Percentiles rank a stretch among this genome's conserved stretches.
Conservation (phyloP, 176 grass and related monocot genomes). For the barley (Hordeum vulgare) region DNA sequence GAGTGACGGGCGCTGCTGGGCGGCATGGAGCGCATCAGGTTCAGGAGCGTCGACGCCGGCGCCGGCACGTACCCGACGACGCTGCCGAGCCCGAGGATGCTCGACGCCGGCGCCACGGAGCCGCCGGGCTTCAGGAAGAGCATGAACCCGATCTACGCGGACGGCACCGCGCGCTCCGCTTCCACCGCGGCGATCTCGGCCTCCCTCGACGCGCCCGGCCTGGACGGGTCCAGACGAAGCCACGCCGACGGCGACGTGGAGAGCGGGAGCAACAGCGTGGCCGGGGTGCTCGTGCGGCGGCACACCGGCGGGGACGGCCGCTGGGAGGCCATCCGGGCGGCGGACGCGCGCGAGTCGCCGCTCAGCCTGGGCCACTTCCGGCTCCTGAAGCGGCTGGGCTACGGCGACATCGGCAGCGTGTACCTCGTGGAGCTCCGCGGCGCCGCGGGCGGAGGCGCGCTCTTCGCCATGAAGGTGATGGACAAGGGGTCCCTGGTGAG, state of each 20-base stretch:
- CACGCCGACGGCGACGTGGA: background rate
- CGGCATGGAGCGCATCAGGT: conserved; percentile 21
- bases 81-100: conserved; percentile 37
- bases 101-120: background rate
- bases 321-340: conserved; percentile 72
- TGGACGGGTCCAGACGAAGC: background rate
- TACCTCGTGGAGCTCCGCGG: conserved; percentile 85
- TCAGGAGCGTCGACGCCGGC: conserved; percentile 30
- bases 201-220: background rate
- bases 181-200: background rate
- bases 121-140: conserved; percentile 38
- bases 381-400: conserved; percentile 66
- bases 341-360: conserved; percentile 42
- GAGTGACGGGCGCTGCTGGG: background rate
- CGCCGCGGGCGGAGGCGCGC: conserved; percentile 26
- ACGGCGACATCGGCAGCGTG: conserved; percentile 93
- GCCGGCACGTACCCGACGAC: conserved; percentile 30
- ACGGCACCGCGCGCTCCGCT: background rate
- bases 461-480: conserved; percentile 98
- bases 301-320: conserved; percentile 62
- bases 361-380: conserved; percentile 86
- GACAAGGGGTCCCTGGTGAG: conserved; percentile 68
- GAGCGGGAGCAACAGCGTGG: background rate
- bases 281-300: conserved; percentile 28
- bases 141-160: conserved; percentile 33